These are phyloP conservation scores for Carallia brachiata DNA, from an alignment of 345 rosid genomes.

Conservation along the genomic window DNA sequence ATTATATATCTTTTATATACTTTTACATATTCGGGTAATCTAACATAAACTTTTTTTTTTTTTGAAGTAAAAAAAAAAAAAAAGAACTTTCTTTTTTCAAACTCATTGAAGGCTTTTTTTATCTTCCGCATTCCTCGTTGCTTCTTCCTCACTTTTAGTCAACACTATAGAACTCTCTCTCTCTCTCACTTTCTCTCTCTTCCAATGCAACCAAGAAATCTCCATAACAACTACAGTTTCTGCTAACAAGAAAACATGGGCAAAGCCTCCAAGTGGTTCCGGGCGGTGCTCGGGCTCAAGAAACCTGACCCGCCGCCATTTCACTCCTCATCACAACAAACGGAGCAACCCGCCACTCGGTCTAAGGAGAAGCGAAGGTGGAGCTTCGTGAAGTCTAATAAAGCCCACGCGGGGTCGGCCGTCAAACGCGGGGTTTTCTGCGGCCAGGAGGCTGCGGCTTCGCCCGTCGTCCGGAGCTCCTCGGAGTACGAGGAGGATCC, in stretches of 20 bases:
- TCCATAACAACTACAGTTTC: background rate
- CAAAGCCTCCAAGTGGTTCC: constrained; percentile 80
- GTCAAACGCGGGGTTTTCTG: background rate
- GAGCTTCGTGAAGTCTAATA: constrained; percentile 74
- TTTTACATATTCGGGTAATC: too few relatives aligned
- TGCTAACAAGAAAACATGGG: constrained; percentile 47
- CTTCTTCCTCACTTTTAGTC: background rate
- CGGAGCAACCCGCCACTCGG: background rate
- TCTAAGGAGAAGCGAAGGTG: constrained; percentile 67
- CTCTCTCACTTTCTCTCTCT: background rate
- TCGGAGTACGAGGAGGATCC: constrained; percentile 32
- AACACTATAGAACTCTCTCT: background rate
- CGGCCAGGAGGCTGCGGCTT: constrained; percentile 16
- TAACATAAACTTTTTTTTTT: too few relatives aligned
- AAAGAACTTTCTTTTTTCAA: too few relatives aligned
- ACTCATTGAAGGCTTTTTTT: background rate
- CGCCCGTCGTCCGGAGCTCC: constrained; percentile 18
- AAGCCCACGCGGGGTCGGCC: constrained; percentile 16
- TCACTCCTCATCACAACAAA: constrained; percentile 18
- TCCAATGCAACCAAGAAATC: constrained; percentile 14
- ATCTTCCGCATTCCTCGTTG: background rate
- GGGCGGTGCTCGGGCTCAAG: constrained; percentile 62
- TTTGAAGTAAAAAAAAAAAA: too few relatives aligned
- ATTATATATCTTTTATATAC: too few relatives aligned
- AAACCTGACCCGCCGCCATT: constrained; percentile 39